Evolutionary conservation across 2,329 filamentous ascomycete species (phyloP).

Genomic region (Hymenoscyphus repandus): DNA sequence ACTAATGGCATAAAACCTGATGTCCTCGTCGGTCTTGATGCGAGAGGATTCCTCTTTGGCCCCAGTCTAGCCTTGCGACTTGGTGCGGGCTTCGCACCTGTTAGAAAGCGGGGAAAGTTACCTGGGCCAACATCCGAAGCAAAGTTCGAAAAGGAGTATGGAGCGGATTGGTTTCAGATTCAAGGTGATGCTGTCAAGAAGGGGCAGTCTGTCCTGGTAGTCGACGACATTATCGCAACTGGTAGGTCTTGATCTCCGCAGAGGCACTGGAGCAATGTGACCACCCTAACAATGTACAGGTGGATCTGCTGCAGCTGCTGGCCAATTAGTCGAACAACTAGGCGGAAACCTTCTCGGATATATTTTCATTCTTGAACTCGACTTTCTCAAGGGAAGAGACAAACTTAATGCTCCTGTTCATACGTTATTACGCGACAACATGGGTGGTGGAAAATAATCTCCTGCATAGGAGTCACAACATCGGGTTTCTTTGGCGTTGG

Average conservation of each 20-base stretch:
- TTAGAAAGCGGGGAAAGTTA: constrained; percentile 93
- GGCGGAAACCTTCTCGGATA: constrained; percentile 84
- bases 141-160: constrained; percentile 92
- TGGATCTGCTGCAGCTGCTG: constrained; percentile 84
- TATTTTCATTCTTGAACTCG: constrained; percentile 92
- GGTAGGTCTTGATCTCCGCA: constrained; percentile 52
- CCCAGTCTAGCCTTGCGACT: constrained; percentile 80
- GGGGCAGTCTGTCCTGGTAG: constrained; percentile 85
- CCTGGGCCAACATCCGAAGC: constrained; percentile 84
- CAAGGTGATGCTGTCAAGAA: constrained; percentile 78
- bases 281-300: constrained; percentile 46
- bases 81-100: constrained; percentile 82
- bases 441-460: background rate
- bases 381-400: constrained; percentile 84
- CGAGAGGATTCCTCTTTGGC: constrained; percentile 91
- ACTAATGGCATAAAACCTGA: constrained; percentile 65
- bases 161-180: constrained; percentile 92
- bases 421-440: constrained; percentile 60
- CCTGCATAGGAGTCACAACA: background rate
- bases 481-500: constrained; percentile 22
- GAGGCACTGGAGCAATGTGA: constrained; percentile 5
- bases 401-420: constrained; percentile 81
- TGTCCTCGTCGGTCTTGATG: constrained; percentile 89
- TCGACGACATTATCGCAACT: constrained; percentile 98
- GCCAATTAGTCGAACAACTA: constrained; percentile 77